Evolutionary conservation across 176 grass and related monocot genomes (phyloP), one percentile per base, ranked within the genome.

Genomic region (Bolboschoenus planiculmis): DNA sequence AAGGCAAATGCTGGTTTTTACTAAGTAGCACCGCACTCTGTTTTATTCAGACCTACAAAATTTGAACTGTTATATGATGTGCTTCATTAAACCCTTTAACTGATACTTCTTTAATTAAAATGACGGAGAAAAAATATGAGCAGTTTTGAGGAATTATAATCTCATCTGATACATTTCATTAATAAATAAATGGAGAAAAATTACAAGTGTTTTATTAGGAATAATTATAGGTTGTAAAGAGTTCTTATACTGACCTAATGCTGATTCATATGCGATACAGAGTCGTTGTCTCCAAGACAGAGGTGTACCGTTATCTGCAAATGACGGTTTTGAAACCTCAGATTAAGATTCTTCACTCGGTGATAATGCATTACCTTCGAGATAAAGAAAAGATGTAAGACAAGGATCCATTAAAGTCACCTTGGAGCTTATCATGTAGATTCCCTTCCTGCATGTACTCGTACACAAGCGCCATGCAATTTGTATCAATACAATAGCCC

Each of bases 401-500:
- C 23, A 1, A 27, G 26, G 56, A 27, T 26, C 23, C 9, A 13
- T 6, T 31, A 40, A 11, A 30, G 24, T 26, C 48, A 91, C 90
- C 85, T 92, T 82, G 89, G 23, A 92, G 75, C 16, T 85, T 74
- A 30, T 81, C 59, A 34, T 83, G 33, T 0, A 92, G 62, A 15
- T 78, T 85, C 48, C 90, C 90, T 61, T 87, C 56, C 1, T 85
- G 78, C 85, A 53, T 53, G 50, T 53, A 53, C 50, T 53, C 50
- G 50, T 53, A 53, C 50, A 53, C 50, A 18, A 53, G 85, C 1
- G 85, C 90, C 3, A 82, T 56, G 20, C 71, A 62, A 2, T 85
- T 50, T 30, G 51, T 83, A 51, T 92, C 87, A 48, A 79, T 87
- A 66, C 83, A 89, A 63, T 92, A 89, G 14, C 90, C 90, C 39